Evolutionary conservation across 352 stramenopile species (phyloP).

Genomic region (Phytophthora citrophthora): DNA sequence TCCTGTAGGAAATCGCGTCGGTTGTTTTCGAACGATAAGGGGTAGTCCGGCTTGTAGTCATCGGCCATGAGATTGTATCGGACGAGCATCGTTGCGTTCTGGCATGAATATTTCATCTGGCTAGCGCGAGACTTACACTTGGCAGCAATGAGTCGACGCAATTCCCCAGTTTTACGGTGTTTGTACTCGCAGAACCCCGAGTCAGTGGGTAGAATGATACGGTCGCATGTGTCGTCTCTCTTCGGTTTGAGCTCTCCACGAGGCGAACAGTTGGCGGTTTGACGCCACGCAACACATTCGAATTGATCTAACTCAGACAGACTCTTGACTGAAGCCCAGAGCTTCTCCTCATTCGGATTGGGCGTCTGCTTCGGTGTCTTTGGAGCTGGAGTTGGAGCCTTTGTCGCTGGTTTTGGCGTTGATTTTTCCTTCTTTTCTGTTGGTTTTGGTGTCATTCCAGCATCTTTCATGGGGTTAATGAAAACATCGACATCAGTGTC

Average conservation of each 20-base stretch:
- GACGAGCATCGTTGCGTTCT: slow-evolving; percentile 51
- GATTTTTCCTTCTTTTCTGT: slow-evolving; percentile 1
- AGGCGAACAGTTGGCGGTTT: slow-evolving; percentile 50
- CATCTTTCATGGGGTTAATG: slow-evolving; percentile 31
- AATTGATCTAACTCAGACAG: slow-evolving; percentile 40
- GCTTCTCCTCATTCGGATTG: slow-evolving; percentile 12
- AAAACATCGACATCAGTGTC: not conserved
- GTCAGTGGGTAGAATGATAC: slow-evolving; percentile 38
- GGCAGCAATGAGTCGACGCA: slow-evolving; percentile 45
- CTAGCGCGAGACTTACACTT: slow-evolving; percentile 59
- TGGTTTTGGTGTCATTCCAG: slow-evolving; percentile 5
- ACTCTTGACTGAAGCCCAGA: slow-evolving; percentile 31
- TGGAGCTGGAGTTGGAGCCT: slow-evolving; percentile 2
- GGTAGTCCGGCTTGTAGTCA: slow-evolving; percentile 51
- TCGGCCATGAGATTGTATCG: slow-evolving; percentile 50
- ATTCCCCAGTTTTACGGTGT: slow-evolving; percentile 39
- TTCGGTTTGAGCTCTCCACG: slow-evolving; percentile 32
- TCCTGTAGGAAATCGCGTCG: slow-evolving; percentile 30
- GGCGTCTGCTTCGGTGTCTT: slow-evolving; percentile 15
- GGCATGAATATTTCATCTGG: slow-evolving; percentile 49
- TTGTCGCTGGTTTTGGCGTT: not conserved
- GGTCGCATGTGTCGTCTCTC: slow-evolving; percentile 39
- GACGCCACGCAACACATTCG: slow-evolving; percentile 59
- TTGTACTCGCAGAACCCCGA: slow-evolving; percentile 63
- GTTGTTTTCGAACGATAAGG: slow-evolving; percentile 33